Evolutionary conservation across 2,329 filamentous ascomycete genomes (phyloP).

Genomic region (Ustulina deusta): DNA sequence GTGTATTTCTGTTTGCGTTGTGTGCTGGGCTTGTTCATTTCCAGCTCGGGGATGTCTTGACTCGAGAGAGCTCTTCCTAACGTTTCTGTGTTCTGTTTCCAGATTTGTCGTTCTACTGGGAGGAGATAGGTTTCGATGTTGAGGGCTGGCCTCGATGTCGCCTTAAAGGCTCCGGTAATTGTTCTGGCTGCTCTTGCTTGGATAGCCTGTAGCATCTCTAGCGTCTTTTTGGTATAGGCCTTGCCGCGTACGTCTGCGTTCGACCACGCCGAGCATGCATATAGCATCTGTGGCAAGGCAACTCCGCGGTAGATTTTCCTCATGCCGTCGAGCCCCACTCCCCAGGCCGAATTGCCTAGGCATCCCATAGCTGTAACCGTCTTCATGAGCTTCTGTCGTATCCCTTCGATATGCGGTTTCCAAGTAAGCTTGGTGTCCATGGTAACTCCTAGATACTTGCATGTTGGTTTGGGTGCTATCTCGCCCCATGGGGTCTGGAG

Average conservation of each 20-base stretch:
- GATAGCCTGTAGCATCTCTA: slow-evolving; percentile 13
- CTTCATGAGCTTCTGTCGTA: not conserved
- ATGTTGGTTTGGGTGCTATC: not conserved
- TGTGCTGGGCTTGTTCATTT: too few relatives aligned
- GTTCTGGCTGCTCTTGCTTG: slow-evolving; percentile 12
- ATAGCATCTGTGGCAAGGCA: not conserved
- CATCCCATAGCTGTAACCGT: slow-evolving; percentile 2
- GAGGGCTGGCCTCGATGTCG: slow-evolving; percentile 10
- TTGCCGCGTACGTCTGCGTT: slow-evolving; percentile 8
- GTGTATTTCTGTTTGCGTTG: too few relatives aligned
- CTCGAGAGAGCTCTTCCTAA: too few relatives aligned
- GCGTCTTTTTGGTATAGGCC: slow-evolving; percentile 11
- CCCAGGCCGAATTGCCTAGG: slow-evolving; percentile 1
- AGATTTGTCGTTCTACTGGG: slow-evolving; percentile 11
- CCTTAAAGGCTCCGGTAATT: slow-evolving; percentile 9
- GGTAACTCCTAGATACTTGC: not conserved
- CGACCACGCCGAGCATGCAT: slow-evolving; percentile 6
- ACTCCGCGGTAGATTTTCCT: slow-evolving; percentile 9
- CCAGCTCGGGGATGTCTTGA: too few relatives aligned
- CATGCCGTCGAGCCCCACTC: not conserved
- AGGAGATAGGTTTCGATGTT: slow-evolving; percentile 10
- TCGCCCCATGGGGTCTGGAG: not conserved
- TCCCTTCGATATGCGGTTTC: not conserved
- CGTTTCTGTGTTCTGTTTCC: too few relatives aligned
- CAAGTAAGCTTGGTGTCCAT: not conserved